Evolutionary conservation across 148 eudicot species (phyloP), one percentile per base, ranked within the genome.

Genomic region (Diospyros kaki): DNA sequence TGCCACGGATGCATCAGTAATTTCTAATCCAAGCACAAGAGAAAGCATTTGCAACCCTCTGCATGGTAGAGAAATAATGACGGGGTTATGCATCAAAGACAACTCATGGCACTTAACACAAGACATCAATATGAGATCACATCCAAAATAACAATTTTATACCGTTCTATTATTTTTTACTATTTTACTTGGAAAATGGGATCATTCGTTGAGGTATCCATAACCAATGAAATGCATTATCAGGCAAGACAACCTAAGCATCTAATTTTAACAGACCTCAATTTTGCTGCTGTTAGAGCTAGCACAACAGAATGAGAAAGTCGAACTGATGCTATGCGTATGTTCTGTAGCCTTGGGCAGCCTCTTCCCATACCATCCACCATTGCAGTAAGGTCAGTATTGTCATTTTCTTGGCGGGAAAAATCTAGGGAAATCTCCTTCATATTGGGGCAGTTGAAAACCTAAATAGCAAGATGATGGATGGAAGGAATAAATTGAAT

Each of bases 1-100:
- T 69, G 96, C 96, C 69, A 95, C 91, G 76, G 97, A 95, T 64
- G 99, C 98, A 87, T 95, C 97, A 73, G 91, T 87, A 69, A 93
- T 86, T 78, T 93, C 92, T 67, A 88, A 75, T 68, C 97, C 91
- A 77, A 88, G 78, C 56, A 91, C 87, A 74, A 93, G 81, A 69
- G 99, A 95, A 52, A 95, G 97, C 96, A 92, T 92, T 56, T 83
- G 82, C 84, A 95, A 73, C 75, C 90, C 90, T 89, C 99, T 95
- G 86, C 76, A 79, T 6, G 73, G 18, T 9, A 65, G 52, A 68
- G 59, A 39, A 45, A 69, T 44, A 28, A 28, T 28, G 28, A 28
- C 28, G 28, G 28, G 28, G 28, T 28, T 28, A 28, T 28, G 28
- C 28, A 28, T 28, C 28, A 28, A 28, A 28, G 28, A 28, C 28